A percentile compares a stretch with the other conserved stretches of the same genome.
phyloP scores from a whole-genome alignment of 2,329 filamentous ascomycete species.

The Penicillium sp. region DNA sequence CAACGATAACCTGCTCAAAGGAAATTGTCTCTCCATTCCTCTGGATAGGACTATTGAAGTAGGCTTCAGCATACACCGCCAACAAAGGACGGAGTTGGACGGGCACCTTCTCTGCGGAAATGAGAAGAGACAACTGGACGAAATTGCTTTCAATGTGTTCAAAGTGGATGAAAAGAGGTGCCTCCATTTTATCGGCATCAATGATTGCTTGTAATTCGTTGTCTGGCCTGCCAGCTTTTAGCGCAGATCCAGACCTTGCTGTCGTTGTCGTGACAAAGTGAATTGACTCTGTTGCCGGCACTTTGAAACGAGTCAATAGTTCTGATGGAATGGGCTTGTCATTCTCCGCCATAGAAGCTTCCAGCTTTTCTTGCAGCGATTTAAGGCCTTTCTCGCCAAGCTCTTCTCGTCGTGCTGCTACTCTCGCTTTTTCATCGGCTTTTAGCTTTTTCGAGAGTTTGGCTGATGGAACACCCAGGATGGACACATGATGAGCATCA shows the following conservation, averaged over 20 bases:
- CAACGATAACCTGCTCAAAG: slow-evolving; percentile 89
- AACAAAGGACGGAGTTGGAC: slow-evolving; percentile 81
- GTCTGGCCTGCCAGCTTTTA: slow-evolving; percentile 61
- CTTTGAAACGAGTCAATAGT: slow-evolving; percentile 74
- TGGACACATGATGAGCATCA: slow-evolving; percentile 79
- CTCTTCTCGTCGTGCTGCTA: slow-evolving; percentile 72
- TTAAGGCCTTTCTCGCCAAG: slow-evolving; percentile 80
- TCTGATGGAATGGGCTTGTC: slow-evolving; percentile 78
- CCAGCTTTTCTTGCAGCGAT: slow-evolving; percentile 68
- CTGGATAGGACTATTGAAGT: slow-evolving; percentile 86
- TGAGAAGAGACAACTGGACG: slow-evolving; percentile 74
- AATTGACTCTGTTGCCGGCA: slow-evolving; percentile 84
- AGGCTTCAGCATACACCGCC: slow-evolving; percentile 80
- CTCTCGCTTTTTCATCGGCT: slow-evolving; percentile 70
- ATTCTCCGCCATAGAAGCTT: slow-evolving; percentile 81
- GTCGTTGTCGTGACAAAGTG: slow-evolving; percentile 89
- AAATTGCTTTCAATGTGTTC: slow-evolving; percentile 93
- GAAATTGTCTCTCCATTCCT: slow-evolving; percentile 71
- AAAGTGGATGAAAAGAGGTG: slow-evolving; percentile 93
- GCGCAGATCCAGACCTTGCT: slow-evolving; percentile 75
- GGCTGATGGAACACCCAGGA: slow-evolving; percentile 81
- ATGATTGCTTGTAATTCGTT: slow-evolving; percentile 72
- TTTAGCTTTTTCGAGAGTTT: slow-evolving; percentile 78
- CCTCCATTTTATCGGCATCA: slow-evolving; percentile 59
- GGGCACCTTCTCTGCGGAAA: slow-evolving; percentile 74